Evolutionary conservation across 208 protist genomes (phyloP).

Genomic region (Acanthamoeba royreba): DNA sequence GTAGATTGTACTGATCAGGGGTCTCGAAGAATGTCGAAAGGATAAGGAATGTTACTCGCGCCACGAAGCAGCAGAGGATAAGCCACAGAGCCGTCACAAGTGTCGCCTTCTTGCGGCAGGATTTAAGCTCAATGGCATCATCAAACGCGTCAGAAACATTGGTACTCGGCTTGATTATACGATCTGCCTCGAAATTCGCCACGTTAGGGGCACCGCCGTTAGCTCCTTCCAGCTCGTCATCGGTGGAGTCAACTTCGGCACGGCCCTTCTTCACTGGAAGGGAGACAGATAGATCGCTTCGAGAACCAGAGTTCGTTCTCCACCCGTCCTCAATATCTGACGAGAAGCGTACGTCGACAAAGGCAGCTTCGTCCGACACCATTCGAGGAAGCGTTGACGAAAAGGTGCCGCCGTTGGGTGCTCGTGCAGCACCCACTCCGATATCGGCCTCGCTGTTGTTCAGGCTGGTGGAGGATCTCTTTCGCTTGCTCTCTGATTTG

Average conservation of each 20-base stretch:
- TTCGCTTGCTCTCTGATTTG: not conserved
- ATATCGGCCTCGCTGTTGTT: not conserved
- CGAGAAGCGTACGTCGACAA: not conserved
- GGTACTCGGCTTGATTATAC: not conserved
- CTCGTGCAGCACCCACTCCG: not conserved
- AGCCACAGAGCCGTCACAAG: not conserved
- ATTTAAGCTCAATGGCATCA: no score
- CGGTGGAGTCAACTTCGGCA: not conserved
- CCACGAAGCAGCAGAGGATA: not conserved
- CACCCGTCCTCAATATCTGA: not conserved
- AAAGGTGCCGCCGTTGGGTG: no score
- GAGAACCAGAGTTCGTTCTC: not conserved
- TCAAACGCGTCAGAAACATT: not conserved
- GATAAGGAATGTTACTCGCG: not conserved
- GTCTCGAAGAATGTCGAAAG: not conserved
- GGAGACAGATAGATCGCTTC: not conserved
- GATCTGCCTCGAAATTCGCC: not conserved
- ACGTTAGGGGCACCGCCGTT: no score
- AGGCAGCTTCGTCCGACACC: no score
- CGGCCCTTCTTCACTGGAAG: not conserved
- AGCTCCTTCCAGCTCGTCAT: no score
- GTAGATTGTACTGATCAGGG: not conserved
- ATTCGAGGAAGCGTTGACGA: no score
- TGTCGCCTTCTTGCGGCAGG: not conserved
- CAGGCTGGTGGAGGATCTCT: not conserved